Evolutionary conservation across 371 early-diverging fungal genomes (phyloP), one percentile per base, ranked within the genome.

Genomic region (Mucor velutinosus): DNA sequence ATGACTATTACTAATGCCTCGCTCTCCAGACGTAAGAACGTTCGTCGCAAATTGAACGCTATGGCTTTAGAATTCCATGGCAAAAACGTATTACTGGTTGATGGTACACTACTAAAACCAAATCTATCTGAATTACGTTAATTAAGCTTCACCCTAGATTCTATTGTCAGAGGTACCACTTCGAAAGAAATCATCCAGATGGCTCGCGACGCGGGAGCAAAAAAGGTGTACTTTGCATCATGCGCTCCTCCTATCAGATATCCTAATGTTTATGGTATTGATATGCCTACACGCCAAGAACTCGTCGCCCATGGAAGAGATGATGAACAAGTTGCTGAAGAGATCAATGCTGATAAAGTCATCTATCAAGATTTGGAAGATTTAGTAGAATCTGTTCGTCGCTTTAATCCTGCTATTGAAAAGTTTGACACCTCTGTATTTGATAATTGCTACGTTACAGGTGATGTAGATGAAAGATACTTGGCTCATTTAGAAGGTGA

Each of bases 191-290:
- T 98, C 75, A 92, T 98, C 45, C 92, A 93, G 74, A 98, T 98
- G 99, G 99, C 99, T 17, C 90, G 98, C 29, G 99, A 98, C 57
- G 93, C 94, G 43, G 99, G 99, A 62, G 99, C 99, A 17, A 93
- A 92, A 72, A 97, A 97, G 78, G 99, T 99, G 14, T 97, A 97
- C 78, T 95, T 99, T 83, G 99, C 99, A 3, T 95, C 96, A 2
- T 97, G 97, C 62, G 94, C 99, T 0, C 99, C 99, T 41, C 91
- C 97, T 45, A 92, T 98, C 63, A 84, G 94, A 81, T 94, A 85
- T 86, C 97, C 97, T 60, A 99, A 99, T 78, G 99, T 99, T 17
- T 99, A 99, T 73, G 99, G 99, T 70, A 99, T 99, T 81, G 97
- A 99, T 73, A 99, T 99, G 98, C 99, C 99, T 25, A 92, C 95